These are phyloP conservation scores for Eutypa lata DNA, from an alignment of 2,329 filamentous ascomycete species.

Conservation along the genomic window DNA sequence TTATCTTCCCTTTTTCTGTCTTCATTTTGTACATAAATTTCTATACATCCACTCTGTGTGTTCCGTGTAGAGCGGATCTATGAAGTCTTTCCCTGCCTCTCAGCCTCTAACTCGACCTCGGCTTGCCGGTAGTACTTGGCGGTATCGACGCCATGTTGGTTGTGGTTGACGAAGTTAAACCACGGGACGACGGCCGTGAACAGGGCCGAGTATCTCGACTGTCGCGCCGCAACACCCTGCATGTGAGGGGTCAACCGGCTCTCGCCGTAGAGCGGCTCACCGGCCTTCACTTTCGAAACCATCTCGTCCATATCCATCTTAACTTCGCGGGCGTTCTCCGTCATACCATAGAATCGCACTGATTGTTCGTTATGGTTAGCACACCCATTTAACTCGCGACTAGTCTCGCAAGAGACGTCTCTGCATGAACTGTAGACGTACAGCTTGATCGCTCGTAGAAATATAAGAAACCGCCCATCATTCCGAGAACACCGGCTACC, in stretches of 20 bases:
- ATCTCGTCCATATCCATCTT: constrained; percentile 98
- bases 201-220: constrained; percentile 85
- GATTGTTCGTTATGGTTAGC: constrained; percentile 5
- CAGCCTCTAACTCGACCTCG: constrained; percentile 86
- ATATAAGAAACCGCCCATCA: constrained; percentile 76
- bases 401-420: not conserved
- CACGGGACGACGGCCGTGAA: constrained; percentile 85
- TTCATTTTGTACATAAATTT: constrained; percentile 12
- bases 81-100: constrained; percentile 41
- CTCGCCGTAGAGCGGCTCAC: constrained; percentile 83
- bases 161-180: constrained; percentile 99
- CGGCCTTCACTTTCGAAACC: constrained; percentile 92
- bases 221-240: constrained; percentile 88
- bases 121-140: constrained; percentile 98
- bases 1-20: not conserved
- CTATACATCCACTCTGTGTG: not conserved
- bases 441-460: constrained; percentile 81
- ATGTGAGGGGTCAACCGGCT: constrained; percentile 78
- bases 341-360: constrained; percentile 96
- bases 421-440: constrained; percentile 48
- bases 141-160: constrained; percentile 92
- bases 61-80: not conserved
- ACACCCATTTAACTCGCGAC: constrained; percentile 3
- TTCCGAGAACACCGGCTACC: constrained; percentile 67
- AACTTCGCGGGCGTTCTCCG: constrained; percentile 86